Percentiles rank a stretch among this genome's conserved stretches.
phyloP scores from a whole-genome alignment of 164 flowering plant genomes.

The Berberis vulgaris region DNA sequence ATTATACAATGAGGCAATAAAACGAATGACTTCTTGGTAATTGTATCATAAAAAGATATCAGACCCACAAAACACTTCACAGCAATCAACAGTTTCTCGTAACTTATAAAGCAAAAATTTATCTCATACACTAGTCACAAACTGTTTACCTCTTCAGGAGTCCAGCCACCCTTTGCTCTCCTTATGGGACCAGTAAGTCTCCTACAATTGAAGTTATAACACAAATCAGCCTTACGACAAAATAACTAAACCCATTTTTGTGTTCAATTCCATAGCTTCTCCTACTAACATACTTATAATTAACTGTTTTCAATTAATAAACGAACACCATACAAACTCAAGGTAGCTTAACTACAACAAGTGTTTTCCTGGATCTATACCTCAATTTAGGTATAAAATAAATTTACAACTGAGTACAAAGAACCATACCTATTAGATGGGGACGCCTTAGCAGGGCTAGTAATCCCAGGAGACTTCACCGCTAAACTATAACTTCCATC shows the following conservation, averaged over 20 bases:
- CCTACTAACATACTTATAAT: no score
- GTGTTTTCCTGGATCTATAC: not conserved
- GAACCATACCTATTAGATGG: conserved; percentile 55
- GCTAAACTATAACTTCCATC: conserved; percentile 52
- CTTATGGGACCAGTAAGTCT: conserved; percentile 89
- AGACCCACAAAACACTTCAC: no score
- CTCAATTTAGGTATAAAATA: not conserved
- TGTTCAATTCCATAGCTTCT: no score
- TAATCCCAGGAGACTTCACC: conserved; percentile 49
- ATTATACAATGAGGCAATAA: not conserved
- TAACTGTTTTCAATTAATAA: no score
- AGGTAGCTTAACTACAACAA: not conserved
- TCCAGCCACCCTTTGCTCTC: conserved; percentile 98
- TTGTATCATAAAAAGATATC: not conserved
- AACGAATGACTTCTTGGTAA: not conserved
- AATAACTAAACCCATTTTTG: not conserved
- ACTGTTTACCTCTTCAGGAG: conserved; percentile 68
- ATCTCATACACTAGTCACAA: not conserved
- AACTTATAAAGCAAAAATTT: no score
- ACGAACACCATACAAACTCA: not conserved
- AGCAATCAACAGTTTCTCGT: no score
- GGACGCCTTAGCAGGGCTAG: conserved; percentile 47
- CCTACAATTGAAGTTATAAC: conserved; percentile 32
- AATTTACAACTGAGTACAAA: not conserved
- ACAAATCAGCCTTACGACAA: not conserved